A percentile compares a stretch with the other conserved stretches of the same genome.
These are phyloP conservation scores for Trichomonas vaginalis DNA, from an alignment of 208 protist species.

Conservation along the genomic window DNA sequence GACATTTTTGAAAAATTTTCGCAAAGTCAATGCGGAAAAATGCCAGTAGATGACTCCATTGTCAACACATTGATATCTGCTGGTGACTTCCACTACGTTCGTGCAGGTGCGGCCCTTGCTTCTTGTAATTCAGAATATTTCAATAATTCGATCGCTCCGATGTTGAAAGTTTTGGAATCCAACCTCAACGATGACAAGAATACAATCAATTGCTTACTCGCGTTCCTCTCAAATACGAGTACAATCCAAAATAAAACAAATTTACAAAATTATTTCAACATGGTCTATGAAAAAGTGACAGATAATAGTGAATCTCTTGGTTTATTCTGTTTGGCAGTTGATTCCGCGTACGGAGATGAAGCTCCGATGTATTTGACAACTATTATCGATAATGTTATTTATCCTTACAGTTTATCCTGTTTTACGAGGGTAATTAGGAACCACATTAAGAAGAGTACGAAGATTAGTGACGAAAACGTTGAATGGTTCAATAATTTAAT, in stretches of 20 bases:
- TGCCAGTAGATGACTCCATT: not conserved
- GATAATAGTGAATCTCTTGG: not conserved
- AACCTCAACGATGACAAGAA: not conserved
- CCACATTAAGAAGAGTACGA: not conserved
- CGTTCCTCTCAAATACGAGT: not conserved
- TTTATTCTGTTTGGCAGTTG: not conserved
- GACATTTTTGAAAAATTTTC: not conserved
- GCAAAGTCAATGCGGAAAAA: not conserved
- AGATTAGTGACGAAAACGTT: not conserved
- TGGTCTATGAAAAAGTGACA: not conserved
- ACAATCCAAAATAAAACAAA: not conserved
- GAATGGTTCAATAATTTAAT: not conserved
- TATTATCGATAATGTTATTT: not conserved
- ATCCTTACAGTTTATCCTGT: not conserved
- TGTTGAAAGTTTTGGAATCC: not conserved
- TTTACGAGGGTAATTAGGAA: not conserved
- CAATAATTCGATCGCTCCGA: not conserved
- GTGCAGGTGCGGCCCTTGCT: not conserved
- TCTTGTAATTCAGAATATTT: not conserved
- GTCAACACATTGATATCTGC: not conserved
- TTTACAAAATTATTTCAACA: not conserved
- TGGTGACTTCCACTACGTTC: not conserved
- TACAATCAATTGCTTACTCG: not conserved
- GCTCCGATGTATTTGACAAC: not conserved
- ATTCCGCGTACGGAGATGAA: not conserved